Base-by-base conservation (phyloP, 2,329 filamentous ascomycete species). In the Claviceps arundinis region DNA sequence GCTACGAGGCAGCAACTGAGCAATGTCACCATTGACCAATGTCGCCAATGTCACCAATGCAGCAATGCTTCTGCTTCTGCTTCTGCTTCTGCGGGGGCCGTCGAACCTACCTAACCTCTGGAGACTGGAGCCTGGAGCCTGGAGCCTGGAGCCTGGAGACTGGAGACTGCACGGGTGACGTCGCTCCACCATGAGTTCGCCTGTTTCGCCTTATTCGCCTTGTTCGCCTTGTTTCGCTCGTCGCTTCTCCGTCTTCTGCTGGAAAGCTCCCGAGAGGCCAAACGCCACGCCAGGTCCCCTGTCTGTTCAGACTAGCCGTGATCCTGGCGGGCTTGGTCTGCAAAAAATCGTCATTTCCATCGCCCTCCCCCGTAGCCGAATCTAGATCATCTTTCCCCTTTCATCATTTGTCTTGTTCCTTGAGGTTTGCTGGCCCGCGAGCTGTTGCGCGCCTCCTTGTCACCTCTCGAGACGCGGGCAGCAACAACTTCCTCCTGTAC, bases 301-400 rank as follows among this genome's bases (percentile, higher is more conserved):
- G 40, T 19, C 42, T 17, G 49, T 40, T 34, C 26, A 46, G 44
- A n/a, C 43, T 40, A 26, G 50, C 38, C 30, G 52, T 53, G 50
- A 52, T 48, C 47, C 55, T 53, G 52, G 30, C 30, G 30, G 30
- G 9, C 30, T 34, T 34, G 30, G 30, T 11, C 30, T 34, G 50
- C 50, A 50, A 54, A 47, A 54, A 51, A 51, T 53, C 50, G 54
- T 54, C 54, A 54, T 56, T 54, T 48, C 50, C 44, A 48, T 50
- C 50, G 43, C 14, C 37, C 16, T 5, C 4, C 14, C 11, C 17
- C 24, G 7, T 11, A 24, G 41, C 7, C 17, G 19, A 43, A 46
- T 46, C 17, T 14, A 37, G 24, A 24, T 24, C 24, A 24, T 24
- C 16, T 37, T 22, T 37, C 45, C 30, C 37, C 30, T 16, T 22